Base-by-base conservation (phyloP, 306 rosid genomes). In the Rosa rugosa region DNA sequence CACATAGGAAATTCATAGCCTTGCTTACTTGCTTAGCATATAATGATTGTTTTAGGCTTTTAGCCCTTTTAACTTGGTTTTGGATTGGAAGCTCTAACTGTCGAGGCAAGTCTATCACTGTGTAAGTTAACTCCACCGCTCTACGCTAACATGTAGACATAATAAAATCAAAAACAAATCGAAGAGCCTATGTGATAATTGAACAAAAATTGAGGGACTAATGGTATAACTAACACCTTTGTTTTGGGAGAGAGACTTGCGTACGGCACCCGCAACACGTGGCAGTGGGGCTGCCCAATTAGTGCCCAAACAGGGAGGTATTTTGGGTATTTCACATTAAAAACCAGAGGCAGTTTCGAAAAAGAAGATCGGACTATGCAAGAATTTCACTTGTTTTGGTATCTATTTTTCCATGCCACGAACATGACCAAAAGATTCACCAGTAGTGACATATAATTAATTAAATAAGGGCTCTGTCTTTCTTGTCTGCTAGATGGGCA, bases 401-500 rank as follows among this genome's bases (percentile, higher is more conserved):
- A 13, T 56, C 2, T 22, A 54, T 34, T 12, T 23, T 25, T 73
- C 38, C 69, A 31, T 62, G 16, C 72, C 9, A 16, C 2, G 13
- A 14, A 73, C 79, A 46, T 38, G 22, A 80, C 53, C 77, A 81
- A 83, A 84, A 83, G 84, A 84, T 86, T 79, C 72, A 80, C 85
- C 63, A 34, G 53, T 80, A 6, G 65, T 76, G 83, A 45, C 76
- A 63, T 25, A 27, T 63, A 31, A 31, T 27, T 31, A 31, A 31
- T 31, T 31, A 31, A 31, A 31, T 11, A 36, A 20, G 74, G 63
- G 50, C 23, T 47, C 25, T 27, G 72, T 80, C 77, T 80, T 82
- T 89, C 84, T 76, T 88, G 93, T 92, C 97, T 83, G 90, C 87
- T 80, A 59, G 76, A 80, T 84, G 82, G 85, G 23, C 83, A 82